Conservation (phyloP, 1,284 basidiomycete genomes). For the Melampsora abietis-canadensis region DNA sequence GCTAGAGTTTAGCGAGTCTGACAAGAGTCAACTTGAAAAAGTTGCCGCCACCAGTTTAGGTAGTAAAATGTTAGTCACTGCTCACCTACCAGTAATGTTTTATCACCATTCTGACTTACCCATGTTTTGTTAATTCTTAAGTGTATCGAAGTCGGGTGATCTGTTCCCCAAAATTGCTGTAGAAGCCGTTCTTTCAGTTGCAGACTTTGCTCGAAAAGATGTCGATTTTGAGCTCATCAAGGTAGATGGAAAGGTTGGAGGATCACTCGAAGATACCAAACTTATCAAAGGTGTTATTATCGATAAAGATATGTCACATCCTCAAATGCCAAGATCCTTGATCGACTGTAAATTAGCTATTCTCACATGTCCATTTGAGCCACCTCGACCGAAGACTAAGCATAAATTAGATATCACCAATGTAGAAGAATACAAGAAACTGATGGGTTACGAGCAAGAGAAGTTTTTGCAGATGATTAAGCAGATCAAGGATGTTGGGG, state of each 20-base stretch:
- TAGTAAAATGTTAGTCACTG: conserved; percentile 80
- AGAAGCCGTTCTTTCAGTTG: conserved; percentile 90
- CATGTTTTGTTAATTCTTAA: conserved; percentile 52
- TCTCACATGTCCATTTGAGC: conserved; percentile 97
- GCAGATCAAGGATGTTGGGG: conserved; percentile 93
- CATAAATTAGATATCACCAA: conserved; percentile 96
- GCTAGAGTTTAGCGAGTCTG: conserved; percentile 75
- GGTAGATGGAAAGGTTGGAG: conserved; percentile 97
- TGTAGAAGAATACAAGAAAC: conserved; percentile 96
- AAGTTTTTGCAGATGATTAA: conserved; percentile 98
- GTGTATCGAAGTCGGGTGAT: conserved; percentile 90
- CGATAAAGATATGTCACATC: conserved; percentile 99
- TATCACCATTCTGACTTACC: background rate
- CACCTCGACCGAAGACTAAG: conserved; percentile 97
- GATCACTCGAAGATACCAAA: conserved; percentile 86
- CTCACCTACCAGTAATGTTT: background rate
- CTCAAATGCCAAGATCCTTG: conserved; percentile 89
- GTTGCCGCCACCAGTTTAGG: conserved; percentile 94
- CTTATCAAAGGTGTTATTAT: conserved; percentile 93
- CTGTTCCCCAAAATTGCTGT: conserved; percentile 97
- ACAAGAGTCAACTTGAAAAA: conserved; percentile 84
- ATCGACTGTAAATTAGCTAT: conserved; percentile 90
- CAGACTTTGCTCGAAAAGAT: conserved; percentile 88
- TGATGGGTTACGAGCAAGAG: conserved; percentile 89
- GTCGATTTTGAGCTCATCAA: conserved; percentile 99